Evolutionary conservation across 1,284 basidiomycete species (phyloP), one percentile per base, ranked within the genome.

Genomic region (Ceratobasidium papillatum): DNA sequence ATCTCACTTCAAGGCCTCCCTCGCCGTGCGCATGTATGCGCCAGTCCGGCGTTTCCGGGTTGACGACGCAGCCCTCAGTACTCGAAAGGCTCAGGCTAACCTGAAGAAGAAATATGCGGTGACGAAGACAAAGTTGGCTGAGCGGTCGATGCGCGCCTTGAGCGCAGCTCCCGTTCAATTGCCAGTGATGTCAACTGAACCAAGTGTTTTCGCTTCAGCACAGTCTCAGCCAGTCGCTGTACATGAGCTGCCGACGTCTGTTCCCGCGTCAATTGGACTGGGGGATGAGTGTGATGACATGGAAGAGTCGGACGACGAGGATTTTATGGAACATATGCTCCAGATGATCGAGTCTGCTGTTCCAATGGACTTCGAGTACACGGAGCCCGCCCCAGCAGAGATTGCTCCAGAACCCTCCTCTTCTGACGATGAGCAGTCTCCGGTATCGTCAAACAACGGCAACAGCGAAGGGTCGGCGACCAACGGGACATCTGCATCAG

Each of bases 91-190:
- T 19, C 56, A n/a, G 56, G 56, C 56, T 58, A 14, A 36, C 11
- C 8, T n/a, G 32, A 58, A 36, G 56, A 19, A 36, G 56, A 34
- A 58, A 11, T n/a, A 58, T 36, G 25, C 25, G 56, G 34, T 58
- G 30, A 58, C 14, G 56, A 58, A 58, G 32, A 22, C 56, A 30
- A 58, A 58, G 56, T 36, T 3, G 30, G 56, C 14, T 14, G 34
- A 30, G 30, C 56, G 56, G 56, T 58, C 56, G 56, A 58, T 58
- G 56, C 56, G 56, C 56, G 56, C 27, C 27, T 30, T 58, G 56
- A 36, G 8, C 5, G 56, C 56, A 34, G 56, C 56, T 58, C 56
- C 56, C 32, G 56, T 36, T 14, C 45, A 47, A 47, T 25, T 19
- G 32, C 34, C 34, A 22, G 25, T 25, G 3, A 34, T 8, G 56